Evolutionary conservation across 371 early-diverging fungal species (phyloP).

Genomic region (Funneliformis caledonium): DNA sequence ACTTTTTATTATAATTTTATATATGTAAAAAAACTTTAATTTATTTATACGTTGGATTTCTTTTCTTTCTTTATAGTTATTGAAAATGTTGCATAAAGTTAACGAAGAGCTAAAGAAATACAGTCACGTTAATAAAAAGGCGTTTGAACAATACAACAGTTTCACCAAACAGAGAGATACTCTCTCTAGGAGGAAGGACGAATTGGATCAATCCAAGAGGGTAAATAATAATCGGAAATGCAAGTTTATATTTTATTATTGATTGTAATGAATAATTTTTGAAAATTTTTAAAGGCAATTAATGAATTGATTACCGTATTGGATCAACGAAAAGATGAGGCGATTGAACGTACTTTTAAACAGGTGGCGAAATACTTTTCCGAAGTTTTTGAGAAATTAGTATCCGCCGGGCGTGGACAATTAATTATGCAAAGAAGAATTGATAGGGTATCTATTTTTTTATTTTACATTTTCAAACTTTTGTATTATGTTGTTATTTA

Average conservation of each 20-base stretch:
- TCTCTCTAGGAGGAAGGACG: conserved; percentile 79
- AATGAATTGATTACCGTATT: conserved; percentile 83
- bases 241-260: not conserved
- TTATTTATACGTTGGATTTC: not conserved
- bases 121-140: conserved; percentile 97
- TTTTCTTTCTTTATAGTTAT: conserved; percentile 48
- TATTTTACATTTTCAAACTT: not conserved
- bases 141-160: conserved; percentile 93
- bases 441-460: conserved; percentile 55
- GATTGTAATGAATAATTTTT: not conserved
- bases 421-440: conserved; percentile 82
- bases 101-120: conserved; percentile 88
- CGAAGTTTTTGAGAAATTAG: conserved; percentile 89
- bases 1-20: not conserved
- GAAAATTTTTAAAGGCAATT: conserved; percentile 63
- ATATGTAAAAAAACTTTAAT: not conserved
- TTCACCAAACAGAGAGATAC: conserved; percentile 91
- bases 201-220: conserved; percentile 82
- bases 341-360: conserved; percentile 94
- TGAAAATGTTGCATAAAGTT: conserved; percentile 77
- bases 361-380: conserved; percentile 89
- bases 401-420: conserved; percentile 87
- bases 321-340: conserved; percentile 96
- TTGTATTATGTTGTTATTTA: conserved; percentile 18
- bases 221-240: conserved; percentile 44